A percentile compares a stretch with the other conserved stretches of the same genome.
phyloP scores from a whole-genome alignment of 192 early-diverging fungal species.

The Thoreauomyces humboldtii region DNA sequence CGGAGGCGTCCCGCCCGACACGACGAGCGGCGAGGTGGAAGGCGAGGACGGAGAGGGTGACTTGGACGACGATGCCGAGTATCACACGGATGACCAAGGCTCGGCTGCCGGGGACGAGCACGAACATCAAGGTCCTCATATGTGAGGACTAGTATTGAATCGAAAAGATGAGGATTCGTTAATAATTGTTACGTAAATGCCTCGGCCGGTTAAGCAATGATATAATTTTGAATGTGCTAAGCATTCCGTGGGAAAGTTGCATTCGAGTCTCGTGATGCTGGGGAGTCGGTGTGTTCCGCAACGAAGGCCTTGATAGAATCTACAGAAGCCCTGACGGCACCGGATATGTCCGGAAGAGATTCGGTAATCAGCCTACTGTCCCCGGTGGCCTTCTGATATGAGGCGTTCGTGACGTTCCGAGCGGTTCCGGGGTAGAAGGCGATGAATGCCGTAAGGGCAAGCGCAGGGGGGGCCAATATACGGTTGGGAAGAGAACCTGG shows the following conservation, averaged over 20 bases:
- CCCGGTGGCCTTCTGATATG: not conserved
- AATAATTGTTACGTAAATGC: too few species aligned
- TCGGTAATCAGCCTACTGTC: not conserved
- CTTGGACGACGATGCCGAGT: conserved; percentile 17
- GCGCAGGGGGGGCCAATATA: conserved; percentile 3
- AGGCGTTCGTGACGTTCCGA: conserved; percentile 13
- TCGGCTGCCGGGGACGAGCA: too few species aligned
- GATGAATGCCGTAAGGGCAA: conserved; percentile 14
- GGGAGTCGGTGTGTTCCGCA: too few species aligned
- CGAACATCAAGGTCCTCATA: too few species aligned
- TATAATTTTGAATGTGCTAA: too few species aligned
- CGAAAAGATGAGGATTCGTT: too few species aligned
- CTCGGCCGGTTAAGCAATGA: too few species aligned
- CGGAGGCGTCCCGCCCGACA: not conserved
- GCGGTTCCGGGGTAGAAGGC: conserved; percentile 28
- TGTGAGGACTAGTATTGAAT: too few species aligned
- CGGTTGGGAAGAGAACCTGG: conserved; percentile 17
- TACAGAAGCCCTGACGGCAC: not conserved
- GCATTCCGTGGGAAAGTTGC: too few species aligned
- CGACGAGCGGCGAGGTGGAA: not conserved
- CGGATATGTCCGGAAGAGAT: not conserved
- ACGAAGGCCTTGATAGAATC: not conserved
- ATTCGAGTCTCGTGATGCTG: too few species aligned
- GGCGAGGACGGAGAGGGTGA: conserved; percentile 17
- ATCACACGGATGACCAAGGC: too few species aligned